A percentile compares a stretch with the other conserved stretches of the same genome.
phyloP scores from a whole-genome alignment of 805 yeast genomes.

The Candida berthetii region DNA sequence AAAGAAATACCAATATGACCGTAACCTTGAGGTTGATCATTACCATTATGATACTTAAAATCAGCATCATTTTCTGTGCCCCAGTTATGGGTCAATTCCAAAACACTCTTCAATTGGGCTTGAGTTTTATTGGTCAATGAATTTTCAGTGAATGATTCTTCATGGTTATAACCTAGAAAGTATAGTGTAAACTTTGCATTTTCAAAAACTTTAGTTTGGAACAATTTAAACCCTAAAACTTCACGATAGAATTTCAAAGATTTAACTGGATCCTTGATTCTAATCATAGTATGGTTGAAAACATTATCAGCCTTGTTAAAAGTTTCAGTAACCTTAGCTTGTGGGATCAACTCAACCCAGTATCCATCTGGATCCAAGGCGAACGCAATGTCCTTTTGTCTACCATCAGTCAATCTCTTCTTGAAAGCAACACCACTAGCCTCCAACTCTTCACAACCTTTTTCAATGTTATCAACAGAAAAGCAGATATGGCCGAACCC shows the following conservation, averaged over 20 bases:
- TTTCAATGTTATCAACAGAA: conserved; percentile 73
- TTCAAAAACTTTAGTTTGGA: conserved; percentile 48
- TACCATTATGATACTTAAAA: conserved; percentile 80
- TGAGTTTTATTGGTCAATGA: conserved; percentile 26
- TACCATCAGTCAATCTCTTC: conserved; percentile 82
- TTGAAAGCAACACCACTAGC: conserved; percentile 65
- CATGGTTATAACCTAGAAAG: conserved; percentile 71
- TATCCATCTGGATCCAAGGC: conserved; percentile 94
- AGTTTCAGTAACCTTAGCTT: conserved; percentile 34
- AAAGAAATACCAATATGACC: conserved; percentile 80
- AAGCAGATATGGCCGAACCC: conserved; percentile 95
- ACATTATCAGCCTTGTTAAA: conserved; percentile 33
- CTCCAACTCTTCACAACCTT: conserved; percentile 52
- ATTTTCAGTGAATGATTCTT: conserved; percentile 34
- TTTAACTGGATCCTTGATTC: conserved; percentile 77
- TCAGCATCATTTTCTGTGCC: conserved; percentile 81
- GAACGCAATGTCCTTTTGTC: conserved; percentile 91
- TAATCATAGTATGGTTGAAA: conserved; percentile 88
- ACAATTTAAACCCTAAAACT: conserved; percentile 74
- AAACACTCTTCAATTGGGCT: conserved; percentile 53
- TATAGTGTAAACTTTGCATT: conserved; percentile 79
- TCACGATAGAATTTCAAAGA: conserved; percentile 76
- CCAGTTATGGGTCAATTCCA: conserved; percentile 93
- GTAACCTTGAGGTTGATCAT: conserved; percentile 73
- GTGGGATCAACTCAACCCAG: conserved; percentile 88